Conservation (phyloP, 148 eudicot species). For the Pharnaceum exiguum region DNA sequence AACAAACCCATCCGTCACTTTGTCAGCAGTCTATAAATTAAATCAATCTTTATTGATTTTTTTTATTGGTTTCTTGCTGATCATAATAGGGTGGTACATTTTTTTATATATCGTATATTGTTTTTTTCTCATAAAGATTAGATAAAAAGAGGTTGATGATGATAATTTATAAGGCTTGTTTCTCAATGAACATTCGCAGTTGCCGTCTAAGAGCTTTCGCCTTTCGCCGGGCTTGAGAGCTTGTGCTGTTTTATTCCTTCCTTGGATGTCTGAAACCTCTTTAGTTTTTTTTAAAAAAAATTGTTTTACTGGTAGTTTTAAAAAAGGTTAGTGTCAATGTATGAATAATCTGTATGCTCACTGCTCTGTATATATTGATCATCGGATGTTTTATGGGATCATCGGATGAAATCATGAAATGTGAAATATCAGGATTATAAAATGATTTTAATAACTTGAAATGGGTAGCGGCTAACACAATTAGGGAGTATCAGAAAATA, state of each 20-base stretch:
- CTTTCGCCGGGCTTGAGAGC: constrained; percentile 63
- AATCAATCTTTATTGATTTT: no score
- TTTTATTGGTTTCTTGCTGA: constrained; percentile 2
- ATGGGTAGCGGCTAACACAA: no score
- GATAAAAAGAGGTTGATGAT: constrained; percentile 24
- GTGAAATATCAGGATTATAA: no score
- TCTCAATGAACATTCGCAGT: constrained; percentile 68
- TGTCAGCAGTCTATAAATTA: constrained; percentile 10
- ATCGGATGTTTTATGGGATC: no score
- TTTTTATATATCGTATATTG: not conserved
- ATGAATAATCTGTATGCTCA: no score
- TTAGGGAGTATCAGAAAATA: no score
- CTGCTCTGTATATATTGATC: no score
- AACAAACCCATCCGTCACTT: constrained; percentile 12
- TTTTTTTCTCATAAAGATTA: not conserved
- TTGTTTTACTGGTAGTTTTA: no score
- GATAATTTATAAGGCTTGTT: constrained; percentile 44
- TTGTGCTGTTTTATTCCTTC: constrained; percentile 45
- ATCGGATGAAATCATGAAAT: no score
- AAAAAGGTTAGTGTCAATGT: no score
- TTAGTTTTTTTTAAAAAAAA: not conserved
- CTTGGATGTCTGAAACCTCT: constrained; percentile 58
- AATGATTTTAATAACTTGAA: no score
- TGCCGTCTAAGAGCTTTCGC: constrained; percentile 68
- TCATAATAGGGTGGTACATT: constrained; percentile 2